Base-by-base conservation (phyloP, 345 rosid species). In the Eucalyptus albens region DNA sequence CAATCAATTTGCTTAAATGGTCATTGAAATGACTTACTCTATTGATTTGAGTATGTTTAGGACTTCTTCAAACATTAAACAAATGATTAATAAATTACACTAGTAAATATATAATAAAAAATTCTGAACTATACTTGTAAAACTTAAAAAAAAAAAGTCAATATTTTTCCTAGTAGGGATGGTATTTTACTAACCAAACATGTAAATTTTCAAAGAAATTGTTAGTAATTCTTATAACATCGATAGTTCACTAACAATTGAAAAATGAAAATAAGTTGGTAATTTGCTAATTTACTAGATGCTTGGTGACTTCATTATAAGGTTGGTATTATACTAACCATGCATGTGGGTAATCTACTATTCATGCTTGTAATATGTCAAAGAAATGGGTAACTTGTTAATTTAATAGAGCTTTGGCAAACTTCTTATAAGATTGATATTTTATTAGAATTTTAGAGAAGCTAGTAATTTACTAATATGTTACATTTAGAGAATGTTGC, bases 21-120 rank as follows among this genome's bases (percentile, higher is more conserved):
- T 0, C 19, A 15, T 7, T 6, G 1, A 8, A 65, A 65, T 14
- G 37, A 65, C 37, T 0, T n/a, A 65, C 2, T 29, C 9, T 29
- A 15, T 15, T 29, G 5, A 7, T 29, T 4, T 65, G 10, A 4
- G 21, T 15, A 0, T n/a, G 37, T n/a, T 15, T 15, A 15, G 5
- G 10, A 65, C 3, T 65, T 65, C 5, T 10, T n/a, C 9, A 15
- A 0, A n/a, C 11, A n/a, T 65, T 65, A 15, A 31, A 15, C 37
- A n/a, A n/a, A 65, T 4, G 0, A 7, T 65, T 65, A n/a, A 12
- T 29, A 29, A 29, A 62, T 29, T 62, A 29, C 15, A 1, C 33
- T 27, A 29, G 31, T 65, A n/a, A 65, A 13, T 65, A 14, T 8
- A 14, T 0, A 0, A 65, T 29, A 15, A 4, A 27, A 65, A n/a